A percentile compares a stretch with the other conserved stretches of the same genome.
These are phyloP conservation scores for Hypericum perforatum DNA, from an alignment of 345 rosid genomes.

Conservation along the genomic window DNA sequence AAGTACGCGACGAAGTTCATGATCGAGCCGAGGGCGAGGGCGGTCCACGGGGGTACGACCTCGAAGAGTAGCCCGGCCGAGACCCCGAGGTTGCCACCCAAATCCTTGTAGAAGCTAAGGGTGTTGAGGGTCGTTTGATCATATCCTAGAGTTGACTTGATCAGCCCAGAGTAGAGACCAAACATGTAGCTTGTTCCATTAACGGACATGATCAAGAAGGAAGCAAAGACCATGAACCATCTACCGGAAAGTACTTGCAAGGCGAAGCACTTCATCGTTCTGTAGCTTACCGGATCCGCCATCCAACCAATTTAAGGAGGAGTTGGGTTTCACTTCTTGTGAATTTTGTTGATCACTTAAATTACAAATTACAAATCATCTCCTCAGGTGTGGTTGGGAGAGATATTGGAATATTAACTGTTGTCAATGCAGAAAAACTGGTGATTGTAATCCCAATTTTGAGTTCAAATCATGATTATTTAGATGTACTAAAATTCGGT, in stretches of 20 bases:
- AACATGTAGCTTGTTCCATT: conserved; percentile 14
- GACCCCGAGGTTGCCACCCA: conserved; percentile 13
- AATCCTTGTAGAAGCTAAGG: conserved; percentile 16
- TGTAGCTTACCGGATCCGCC: neutral
- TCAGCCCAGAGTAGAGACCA: conserved; percentile 10
- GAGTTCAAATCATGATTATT: too few species aligned
- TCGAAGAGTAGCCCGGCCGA: conserved; percentile 13
- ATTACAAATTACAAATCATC: too few species aligned
- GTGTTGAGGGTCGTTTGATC: conserved; percentile 11
- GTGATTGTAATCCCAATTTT: too few species aligned
- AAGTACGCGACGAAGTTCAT: conserved; percentile 21
- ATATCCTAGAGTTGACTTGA: conserved; percentile 12
- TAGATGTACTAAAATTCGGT: too few species aligned
- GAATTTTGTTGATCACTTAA: too few species aligned
- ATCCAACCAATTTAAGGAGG: neutral
- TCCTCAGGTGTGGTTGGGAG: too few species aligned
- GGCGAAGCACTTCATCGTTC: conserved; percentile 8
- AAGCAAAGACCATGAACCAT: conserved; percentile 17
- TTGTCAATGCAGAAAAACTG: too few species aligned
- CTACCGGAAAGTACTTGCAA: conserved; percentile 11
- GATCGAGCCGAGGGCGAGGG: conserved; percentile 13
- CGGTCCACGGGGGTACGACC: conserved; percentile 16
- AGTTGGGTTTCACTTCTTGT: too few species aligned
- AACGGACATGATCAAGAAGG: conserved; percentile 13
- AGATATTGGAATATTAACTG: too few species aligned